These are phyloP conservation scores for Pyronema domesticum DNA, from an alignment of 495 filamentous ascomycete species.

Conservation along the genomic window DNA sequence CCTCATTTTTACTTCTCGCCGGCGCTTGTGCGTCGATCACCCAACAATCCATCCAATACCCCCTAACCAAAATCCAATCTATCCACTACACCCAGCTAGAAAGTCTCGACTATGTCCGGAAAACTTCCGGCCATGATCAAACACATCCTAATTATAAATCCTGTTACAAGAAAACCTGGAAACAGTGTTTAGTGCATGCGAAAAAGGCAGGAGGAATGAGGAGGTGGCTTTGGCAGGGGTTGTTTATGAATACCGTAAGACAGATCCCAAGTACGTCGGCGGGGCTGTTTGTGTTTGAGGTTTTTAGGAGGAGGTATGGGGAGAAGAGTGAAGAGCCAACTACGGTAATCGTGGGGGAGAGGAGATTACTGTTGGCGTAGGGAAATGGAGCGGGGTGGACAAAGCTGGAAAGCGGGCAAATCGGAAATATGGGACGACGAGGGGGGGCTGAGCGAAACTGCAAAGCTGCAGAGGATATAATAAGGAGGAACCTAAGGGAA, in stretches of 20 bases:
- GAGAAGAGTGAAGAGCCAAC: slow-evolving; percentile 40
- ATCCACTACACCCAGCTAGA: slow-evolving; percentile 65
- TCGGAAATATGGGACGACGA: no score
- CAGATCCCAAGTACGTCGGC: slow-evolving; percentile 82
- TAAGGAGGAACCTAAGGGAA: no score
- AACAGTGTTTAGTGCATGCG: slow-evolving; percentile 48
- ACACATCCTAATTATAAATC: slow-evolving; percentile 37
- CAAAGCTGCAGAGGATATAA: no score
- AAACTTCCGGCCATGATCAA: slow-evolving; percentile 23
- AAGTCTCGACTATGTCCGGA: slow-evolving; percentile 45
- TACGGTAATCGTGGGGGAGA: slow-evolving; percentile 14
- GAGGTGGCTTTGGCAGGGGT: slow-evolving; percentile 60
- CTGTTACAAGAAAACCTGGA: slow-evolving; percentile 60
- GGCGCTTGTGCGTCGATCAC: slow-evolving; percentile 57
- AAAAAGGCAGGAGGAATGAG: slow-evolving; percentile 43
- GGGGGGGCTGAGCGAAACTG: no score
- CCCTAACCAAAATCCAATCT: slow-evolving; percentile 53
- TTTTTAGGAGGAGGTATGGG: slow-evolving; percentile 66
- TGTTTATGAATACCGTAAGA: slow-evolving; percentile 52
- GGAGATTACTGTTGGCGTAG: slow-evolving; percentile 13
- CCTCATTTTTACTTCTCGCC: slow-evolving; percentile 58
- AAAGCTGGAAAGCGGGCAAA: no score
- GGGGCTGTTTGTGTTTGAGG: slow-evolving; percentile 74
- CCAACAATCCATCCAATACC: slow-evolving; percentile 67
- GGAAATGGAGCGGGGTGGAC: neutral